Evolutionary conservation across 2,329 filamentous ascomycete genomes (phyloP).

Genomic region (Botryotinia globosa): DNA sequence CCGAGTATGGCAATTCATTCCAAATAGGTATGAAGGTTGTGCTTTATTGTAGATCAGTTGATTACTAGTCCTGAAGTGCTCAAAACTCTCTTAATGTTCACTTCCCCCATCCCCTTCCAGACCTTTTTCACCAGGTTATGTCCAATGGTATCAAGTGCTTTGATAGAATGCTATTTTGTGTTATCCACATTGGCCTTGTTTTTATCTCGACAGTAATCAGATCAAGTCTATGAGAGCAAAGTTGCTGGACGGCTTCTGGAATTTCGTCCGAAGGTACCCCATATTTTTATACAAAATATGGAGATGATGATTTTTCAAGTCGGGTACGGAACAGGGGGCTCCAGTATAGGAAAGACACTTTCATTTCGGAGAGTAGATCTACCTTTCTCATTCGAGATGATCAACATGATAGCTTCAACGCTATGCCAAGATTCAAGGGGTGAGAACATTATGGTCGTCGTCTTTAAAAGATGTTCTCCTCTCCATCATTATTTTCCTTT

Average conservation of each 20-base stretch:
- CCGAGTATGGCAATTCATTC: background rate
- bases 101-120: background rate
- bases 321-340: background rate
- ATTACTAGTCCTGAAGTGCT: background rate
- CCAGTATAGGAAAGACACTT: conserved; percentile 10
- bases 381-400: conserved; percentile 11
- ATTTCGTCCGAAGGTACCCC: background rate
- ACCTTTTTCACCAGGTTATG: background rate
- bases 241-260: background rate
- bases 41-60: background rate
- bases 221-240: conserved; percentile 3
- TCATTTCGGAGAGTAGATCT: conserved; percentile 17
- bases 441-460: background rate
- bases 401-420: conserved; percentile 3
- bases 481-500: background rate
- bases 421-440: background rate
- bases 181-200: background rate
- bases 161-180: background rate
- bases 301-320: background rate
- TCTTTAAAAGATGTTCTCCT: conserved; percentile 19
- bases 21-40: background rate
- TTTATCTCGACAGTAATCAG: background rate
- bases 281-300: conserved; percentile 10
- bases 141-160: background rate
- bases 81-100: background rate